Conservation (phyloP, 768 basidiomycete genomes). For the Sporobolomyces roseus region DNA sequence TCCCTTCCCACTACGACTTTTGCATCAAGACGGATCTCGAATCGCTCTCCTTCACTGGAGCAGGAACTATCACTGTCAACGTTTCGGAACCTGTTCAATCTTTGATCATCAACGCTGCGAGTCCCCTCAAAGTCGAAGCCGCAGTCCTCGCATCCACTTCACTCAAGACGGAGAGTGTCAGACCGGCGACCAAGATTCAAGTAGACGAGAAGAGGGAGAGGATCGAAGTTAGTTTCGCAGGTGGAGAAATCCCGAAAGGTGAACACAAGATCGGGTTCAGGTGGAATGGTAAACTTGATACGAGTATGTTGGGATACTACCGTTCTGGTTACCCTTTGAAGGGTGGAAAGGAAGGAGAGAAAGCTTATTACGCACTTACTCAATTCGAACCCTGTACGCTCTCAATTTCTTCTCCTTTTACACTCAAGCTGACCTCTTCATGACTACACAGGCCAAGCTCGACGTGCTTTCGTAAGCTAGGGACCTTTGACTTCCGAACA, state of each 20-base stretch:
- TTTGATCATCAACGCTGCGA: conserved; percentile 60
- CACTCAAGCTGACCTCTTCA: not conserved
- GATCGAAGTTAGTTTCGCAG: conserved; percentile 60
- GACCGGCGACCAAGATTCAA: conserved; percentile 52
- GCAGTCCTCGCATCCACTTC: conserved; percentile 60
- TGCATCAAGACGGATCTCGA: conserved; percentile 77
- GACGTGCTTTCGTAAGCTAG: conserved; percentile 46
- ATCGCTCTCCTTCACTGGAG: conserved; percentile 60
- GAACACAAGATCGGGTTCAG: conserved; percentile 66
- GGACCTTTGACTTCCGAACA: not conserved
- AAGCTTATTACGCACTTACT: conserved; percentile 60
- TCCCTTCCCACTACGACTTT: conserved; percentile 64
- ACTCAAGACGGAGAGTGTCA: conserved; percentile 55
- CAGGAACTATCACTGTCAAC: conserved; percentile 70
- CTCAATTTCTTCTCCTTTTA: not conserved
- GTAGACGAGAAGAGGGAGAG: conserved; percentile 66
- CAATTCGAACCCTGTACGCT: conserved; percentile 73
- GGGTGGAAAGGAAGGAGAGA: conserved; percentile 44
- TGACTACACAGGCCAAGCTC: conserved; percentile 26
- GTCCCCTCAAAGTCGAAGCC: conserved; percentile 58
- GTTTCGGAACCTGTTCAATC: conserved; percentile 58
- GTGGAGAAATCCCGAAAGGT: conserved; percentile 41
- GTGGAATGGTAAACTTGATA: conserved; percentile 65
- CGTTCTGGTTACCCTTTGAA: conserved; percentile 35
- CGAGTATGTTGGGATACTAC: conserved; percentile 40